phyloP scores from a whole-genome alignment of 106 monocot genomes.

The Dendrobium officinale region DNA sequence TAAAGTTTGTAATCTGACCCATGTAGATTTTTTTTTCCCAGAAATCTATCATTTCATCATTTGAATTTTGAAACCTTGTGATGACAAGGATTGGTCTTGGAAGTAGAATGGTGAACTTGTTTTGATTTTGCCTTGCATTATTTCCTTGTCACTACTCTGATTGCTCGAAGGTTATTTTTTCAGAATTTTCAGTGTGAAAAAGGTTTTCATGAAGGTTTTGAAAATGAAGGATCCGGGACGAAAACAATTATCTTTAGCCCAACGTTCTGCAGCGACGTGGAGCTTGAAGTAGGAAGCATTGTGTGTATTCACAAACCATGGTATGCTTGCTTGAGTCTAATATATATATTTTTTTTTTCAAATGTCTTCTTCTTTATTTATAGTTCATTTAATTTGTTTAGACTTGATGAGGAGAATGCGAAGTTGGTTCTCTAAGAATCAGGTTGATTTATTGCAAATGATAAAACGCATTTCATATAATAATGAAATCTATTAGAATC shows the following conservation, averaged over 20 bases:
- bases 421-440: not conserved
- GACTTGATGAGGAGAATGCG: not conserved
- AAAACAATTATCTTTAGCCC: conserved; percentile 48
- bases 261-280: conserved; percentile 42
- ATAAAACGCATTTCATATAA: not conserved
- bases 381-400: not conserved
- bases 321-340: conserved; percentile 21
- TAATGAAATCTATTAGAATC: not conserved
- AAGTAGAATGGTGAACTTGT: not conserved
- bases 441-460: not conserved
- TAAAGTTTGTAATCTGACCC: conserved; percentile 23
- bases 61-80: not conserved
- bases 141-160: not conserved
- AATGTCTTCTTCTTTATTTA: not conserved
- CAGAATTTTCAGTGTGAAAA: conserved; percentile 15
- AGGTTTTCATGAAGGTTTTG: not conserved
- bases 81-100: not conserved
- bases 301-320: conserved; percentile 53
- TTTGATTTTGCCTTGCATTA: not conserved
- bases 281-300: conserved; percentile 44
- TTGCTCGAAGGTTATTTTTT: not conserved
- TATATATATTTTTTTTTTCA: not conserved
- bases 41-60: not conserved
- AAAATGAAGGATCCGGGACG: conserved; percentile 7
- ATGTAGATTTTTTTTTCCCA: not conserved